These are phyloP conservation scores for Ustilago hordei DNA, from an alignment of 1,284 basidiomycete species.

Conservation along the genomic window DNA sequence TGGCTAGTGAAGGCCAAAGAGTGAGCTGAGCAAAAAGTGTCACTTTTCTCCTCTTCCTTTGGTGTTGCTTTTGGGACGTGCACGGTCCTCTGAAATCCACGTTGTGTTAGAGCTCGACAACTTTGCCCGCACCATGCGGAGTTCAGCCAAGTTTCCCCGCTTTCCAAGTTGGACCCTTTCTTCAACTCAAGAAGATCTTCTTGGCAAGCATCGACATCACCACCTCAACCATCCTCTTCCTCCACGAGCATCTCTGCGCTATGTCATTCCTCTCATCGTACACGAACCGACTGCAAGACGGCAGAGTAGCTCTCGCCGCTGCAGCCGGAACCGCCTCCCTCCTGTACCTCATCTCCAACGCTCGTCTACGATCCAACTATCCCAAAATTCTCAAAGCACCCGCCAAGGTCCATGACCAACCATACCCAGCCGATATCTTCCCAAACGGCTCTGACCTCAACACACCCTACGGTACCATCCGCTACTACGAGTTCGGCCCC, in stretches of 20 bases:
- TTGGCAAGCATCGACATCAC: background rate
- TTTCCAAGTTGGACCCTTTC: constrained; percentile 8
- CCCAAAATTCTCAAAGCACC: constrained; percentile 48
- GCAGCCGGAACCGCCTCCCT: constrained; percentile 42
- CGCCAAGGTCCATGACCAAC: constrained; percentile 33
- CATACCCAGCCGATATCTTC: constrained; percentile 44
- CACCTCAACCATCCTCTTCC: constrained; percentile 1
- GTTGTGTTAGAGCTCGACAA: constrained; percentile 3
- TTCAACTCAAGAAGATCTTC: background rate
- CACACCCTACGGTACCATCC: constrained; percentile 43
- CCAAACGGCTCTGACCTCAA: constrained; percentile 39
- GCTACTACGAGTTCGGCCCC: constrained; percentile 59
- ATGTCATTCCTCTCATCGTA: constrained; percentile 31
- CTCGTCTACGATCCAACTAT: constrained; percentile 34
- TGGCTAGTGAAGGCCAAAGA: background rate
- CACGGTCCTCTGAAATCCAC: constrained; percentile 13
- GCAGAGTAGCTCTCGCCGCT: constrained; percentile 30
- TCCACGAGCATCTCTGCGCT: background rate
- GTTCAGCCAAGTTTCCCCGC: constrained; percentile 2
- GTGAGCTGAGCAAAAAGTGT: background rate
- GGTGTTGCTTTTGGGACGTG: background rate
- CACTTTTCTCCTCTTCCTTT: constrained; percentile 14
- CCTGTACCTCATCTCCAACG: constrained; percentile 29
- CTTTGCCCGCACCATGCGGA: background rate
- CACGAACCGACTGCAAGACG: constrained; percentile 24